Base-by-base conservation (phyloP, 306 rosid genomes). In the Sechiopsis laciniata region DNA sequence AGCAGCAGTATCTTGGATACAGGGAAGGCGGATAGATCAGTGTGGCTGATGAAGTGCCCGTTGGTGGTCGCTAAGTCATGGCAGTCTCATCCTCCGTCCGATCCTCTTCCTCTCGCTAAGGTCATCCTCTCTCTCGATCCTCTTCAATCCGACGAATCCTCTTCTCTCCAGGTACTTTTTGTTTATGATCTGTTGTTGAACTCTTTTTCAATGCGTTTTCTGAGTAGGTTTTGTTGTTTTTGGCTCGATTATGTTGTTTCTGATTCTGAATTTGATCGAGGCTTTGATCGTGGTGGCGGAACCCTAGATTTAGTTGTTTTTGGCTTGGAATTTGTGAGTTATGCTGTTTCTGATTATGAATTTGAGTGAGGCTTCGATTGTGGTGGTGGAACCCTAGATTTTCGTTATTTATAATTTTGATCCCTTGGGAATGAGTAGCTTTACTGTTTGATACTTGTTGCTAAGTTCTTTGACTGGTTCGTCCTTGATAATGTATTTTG, bases 31-130 rank as follows among this genome's bases (percentile, higher is more conserved):
- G 99, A 94, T 79, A 86, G 92, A 83, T 88, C 97, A 29, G 99
- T 91, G 73, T 94, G 99, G 97, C 74, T 95, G 75, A 95, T 95
- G 99, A 95, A 95, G 91, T 89, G 97, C 32, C 99, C 97, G 3
- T 55, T 86, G 67, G 91, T 77, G 1, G 96, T 95, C 16, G 90
- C 99, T 0, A 95, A 91, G 83, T 86, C 97, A 15, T 95, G 99
- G 99, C 87, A 87, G 76, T 75, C 85, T 73, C 95, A 89, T 59
- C 83, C 92, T 40, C 82, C 90, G 55, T 88, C 96, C 0, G 96
- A 86, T 42, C 80, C 89, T 40, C 87, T 88, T 77, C 90, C 95
- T 12, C 84, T 95, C 57, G 86, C 99, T 19, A 95, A 95, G 80
- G 99, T 95, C 71, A 88, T 95, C 14, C 91, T 95, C 61, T 91